phyloP scores from a whole-genome alignment of 225 moss, liverwort and hornwort genomes.

The Physcomitrellopsis africana region DNA sequence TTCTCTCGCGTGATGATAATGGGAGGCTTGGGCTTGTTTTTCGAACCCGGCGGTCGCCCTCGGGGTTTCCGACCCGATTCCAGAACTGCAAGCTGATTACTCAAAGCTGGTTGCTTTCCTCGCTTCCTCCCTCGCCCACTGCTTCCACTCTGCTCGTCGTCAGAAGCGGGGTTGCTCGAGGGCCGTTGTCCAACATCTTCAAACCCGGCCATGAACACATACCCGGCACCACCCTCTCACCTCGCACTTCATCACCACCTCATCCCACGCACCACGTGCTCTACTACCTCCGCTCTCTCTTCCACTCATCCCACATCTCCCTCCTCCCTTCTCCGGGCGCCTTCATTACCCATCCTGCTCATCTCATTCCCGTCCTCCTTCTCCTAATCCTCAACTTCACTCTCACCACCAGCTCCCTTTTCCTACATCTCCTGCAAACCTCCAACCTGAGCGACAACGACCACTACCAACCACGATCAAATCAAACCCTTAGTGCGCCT shows the following conservation, averaged over 20 bases:
- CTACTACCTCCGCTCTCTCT: not conserved
- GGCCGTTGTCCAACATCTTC: conserved; percentile 58
- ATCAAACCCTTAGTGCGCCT: no score
- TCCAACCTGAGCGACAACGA: no score
- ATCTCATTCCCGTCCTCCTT: not conserved
- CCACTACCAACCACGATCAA: no score
- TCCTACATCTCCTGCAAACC: not conserved
- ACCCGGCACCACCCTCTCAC: conserved; percentile 3
- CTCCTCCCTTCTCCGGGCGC: not conserved
- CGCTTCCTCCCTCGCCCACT: conserved; percentile 63
- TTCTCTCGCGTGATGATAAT: conserved; percentile 66
- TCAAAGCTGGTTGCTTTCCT: conserved; percentile 41
- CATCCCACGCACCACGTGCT: not conserved
- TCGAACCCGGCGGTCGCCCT: conserved; percentile 77
- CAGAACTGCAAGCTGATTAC: conserved; percentile 18
- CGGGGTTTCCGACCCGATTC: conserved; percentile 68
- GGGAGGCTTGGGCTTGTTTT: conserved; percentile 74
- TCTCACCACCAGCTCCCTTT: not conserved
- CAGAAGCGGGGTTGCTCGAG: conserved; percentile 56
- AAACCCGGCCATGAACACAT: conserved; percentile 72
- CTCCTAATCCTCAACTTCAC: not conserved
- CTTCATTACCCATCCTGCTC: not conserved
- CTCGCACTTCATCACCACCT: not conserved
- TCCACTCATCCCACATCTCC: not conserved
- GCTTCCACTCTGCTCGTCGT: conserved; percentile 69